Percentiles rank a stretch among this genome's conserved stretches.
These are phyloP conservation scores for Hypericum androsaemum DNA, from an alignment of 345 rosid species.

Conservation along the genomic window DNA sequence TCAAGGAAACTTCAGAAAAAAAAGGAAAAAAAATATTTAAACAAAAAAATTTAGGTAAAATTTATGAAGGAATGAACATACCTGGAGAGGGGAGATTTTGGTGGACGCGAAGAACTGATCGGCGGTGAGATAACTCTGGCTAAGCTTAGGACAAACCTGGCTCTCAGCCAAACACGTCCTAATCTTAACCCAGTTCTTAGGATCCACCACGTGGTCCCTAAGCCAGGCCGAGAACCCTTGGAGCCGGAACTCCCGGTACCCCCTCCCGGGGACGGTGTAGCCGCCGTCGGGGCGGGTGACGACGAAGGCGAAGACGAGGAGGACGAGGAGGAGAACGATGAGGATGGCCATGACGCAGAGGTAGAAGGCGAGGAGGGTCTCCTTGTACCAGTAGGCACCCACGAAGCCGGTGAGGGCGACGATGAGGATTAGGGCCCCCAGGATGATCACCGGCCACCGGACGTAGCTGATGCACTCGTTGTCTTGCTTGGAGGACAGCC, in stretches of 20 bases:
- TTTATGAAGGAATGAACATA: constrained; percentile 12
- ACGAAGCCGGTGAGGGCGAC: constrained; percentile 78
- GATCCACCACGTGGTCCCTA: constrained; percentile 44
- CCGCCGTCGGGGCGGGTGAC: constrained; percentile 76
- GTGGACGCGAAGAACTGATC: constrained; percentile 57
- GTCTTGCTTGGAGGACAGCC: constrained; percentile 83
- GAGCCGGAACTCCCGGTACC: constrained; percentile 57
- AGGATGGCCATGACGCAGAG: constrained; percentile 86
- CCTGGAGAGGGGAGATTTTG: constrained; percentile 77
- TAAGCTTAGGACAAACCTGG: constrained; percentile 51
- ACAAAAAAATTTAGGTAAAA: too few species aligned
- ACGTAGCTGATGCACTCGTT: constrained; percentile 61
- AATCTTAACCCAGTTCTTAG: constrained; percentile 55
- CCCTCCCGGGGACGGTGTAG: constrained; percentile 50
- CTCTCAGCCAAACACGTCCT: constrained; percentile 62
- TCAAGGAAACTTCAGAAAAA: neutral
- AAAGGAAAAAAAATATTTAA: neutral
- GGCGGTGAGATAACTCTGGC: constrained; percentile 39
- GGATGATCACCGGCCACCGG: constrained; percentile 80
- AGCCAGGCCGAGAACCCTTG: constrained; percentile 70
- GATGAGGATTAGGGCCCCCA: constrained; percentile 71
- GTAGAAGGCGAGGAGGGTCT: constrained; percentile 70
- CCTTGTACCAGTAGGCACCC: constrained; percentile 83
- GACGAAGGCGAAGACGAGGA: constrained; percentile 67
- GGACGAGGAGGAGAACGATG: constrained; percentile 49